These are phyloP conservation scores for Fusarium equiseti DNA, from an alignment of 2,329 filamentous ascomycete genomes.

Conservation along the genomic window DNA sequence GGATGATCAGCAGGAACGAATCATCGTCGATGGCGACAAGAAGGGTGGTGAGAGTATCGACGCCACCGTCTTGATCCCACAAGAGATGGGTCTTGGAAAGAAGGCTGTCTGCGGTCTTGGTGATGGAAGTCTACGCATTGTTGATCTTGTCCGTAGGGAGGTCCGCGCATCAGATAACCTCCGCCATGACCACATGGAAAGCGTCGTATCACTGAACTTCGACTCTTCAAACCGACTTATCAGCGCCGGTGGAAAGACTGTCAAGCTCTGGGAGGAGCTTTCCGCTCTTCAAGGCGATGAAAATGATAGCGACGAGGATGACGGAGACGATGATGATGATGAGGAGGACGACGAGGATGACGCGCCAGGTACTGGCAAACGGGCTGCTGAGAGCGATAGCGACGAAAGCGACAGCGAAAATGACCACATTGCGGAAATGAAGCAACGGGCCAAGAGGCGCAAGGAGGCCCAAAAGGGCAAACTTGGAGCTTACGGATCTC, in stretches of 20 bases:
- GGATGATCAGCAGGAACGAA: constrained; percentile 94
- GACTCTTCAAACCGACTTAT: constrained; percentile 90
- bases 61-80: constrained; percentile 77
- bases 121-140: constrained; percentile 82
- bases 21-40: constrained; percentile 75
- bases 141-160: constrained; percentile 80
- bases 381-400: constrained; percentile 62
- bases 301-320: constrained; percentile 50
- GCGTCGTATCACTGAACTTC: constrained; percentile 84
- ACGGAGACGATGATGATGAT: constrained; percentile 57
- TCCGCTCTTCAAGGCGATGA: constrained; percentile 61
- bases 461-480: constrained; percentile 58
- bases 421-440: constrained; percentile 54
- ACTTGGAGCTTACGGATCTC: constrained; percentile 63
- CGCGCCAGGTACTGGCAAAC: constrained; percentile 59
- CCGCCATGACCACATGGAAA: constrained; percentile 87
- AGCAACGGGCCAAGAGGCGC: constrained; percentile 60
- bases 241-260: constrained; percentile 83
- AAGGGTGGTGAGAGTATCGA: constrained; percentile 81
- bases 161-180: constrained; percentile 72
- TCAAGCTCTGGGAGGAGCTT: constrained; percentile 94
- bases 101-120: constrained; percentile 84
- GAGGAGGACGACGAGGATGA: constrained; percentile 61
- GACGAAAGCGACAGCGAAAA: constrained; percentile 60
- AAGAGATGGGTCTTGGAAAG: constrained; percentile 76